phyloP scores from a whole-genome alignment of 2,329 filamentous ascomycete genomes.

The Scedosporium boydii region DNA sequence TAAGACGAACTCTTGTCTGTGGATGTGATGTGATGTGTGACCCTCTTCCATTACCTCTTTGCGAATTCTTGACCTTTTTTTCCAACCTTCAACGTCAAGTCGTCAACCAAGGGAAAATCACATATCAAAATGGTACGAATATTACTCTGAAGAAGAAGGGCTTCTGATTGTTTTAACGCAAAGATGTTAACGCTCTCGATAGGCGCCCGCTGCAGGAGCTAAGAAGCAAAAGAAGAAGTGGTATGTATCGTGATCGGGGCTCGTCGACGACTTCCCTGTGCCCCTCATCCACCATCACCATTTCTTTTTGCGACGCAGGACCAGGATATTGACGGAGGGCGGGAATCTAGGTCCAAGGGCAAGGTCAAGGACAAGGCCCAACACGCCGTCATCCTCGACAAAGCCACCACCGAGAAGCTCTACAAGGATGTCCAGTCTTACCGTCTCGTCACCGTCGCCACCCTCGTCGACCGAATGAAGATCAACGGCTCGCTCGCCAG shows the following conservation, averaged over 20 bases:
- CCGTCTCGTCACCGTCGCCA: constrained; percentile 97
- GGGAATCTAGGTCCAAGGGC: constrained; percentile 26
- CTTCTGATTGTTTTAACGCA: neutral
- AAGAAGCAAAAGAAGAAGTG: constrained; percentile 46
- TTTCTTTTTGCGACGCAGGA: neutral
- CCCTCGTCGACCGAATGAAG: constrained; percentile 98
- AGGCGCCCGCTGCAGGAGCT: constrained; percentile 36
- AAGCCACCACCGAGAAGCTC: constrained; percentile 93
- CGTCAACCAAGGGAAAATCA: constrained; percentile 25
- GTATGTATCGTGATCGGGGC: constrained; percentile 14
- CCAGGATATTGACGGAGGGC: constrained; percentile 7
- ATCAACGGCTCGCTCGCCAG: constrained; percentile 98
- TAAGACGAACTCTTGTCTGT: neutral
- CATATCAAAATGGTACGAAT: constrained; percentile 32
- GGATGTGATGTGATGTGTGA: constrained; percentile 3
- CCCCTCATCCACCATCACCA: neutral
- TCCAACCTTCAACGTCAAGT: constrained; percentile 13
- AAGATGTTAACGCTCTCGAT: constrained; percentile 13
- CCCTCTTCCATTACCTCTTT: constrained; percentile 5
- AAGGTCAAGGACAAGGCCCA: constrained; percentile 99
- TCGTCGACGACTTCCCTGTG: neutral
- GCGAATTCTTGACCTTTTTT: constrained; percentile 10
- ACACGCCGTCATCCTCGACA: constrained; percentile 98
- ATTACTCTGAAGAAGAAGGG: neutral
- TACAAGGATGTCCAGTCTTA: constrained; percentile 99